These are phyloP conservation scores for Vicia villosa DNA, from an alignment of 306 rosid genomes.

Conservation along the genomic window DNA sequence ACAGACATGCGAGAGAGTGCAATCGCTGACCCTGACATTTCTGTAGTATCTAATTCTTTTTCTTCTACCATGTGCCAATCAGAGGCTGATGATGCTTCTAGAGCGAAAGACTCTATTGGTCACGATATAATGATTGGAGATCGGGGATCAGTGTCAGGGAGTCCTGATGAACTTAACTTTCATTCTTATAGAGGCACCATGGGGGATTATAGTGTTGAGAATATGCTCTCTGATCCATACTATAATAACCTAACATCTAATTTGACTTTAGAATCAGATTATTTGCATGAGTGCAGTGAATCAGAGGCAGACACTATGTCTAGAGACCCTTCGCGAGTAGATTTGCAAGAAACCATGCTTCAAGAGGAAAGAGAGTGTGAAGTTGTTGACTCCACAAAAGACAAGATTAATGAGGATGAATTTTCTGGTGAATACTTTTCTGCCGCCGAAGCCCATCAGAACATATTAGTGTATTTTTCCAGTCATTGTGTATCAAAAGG, in stretches of 20 bases:
- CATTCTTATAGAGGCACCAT: conserved; percentile 44
- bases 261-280: conserved; percentile 39
- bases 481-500: conserved; percentile 85
- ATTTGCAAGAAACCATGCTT: conserved; percentile 45
- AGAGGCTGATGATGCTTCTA: conserved; percentile 46
- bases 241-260: conserved; percentile 47
- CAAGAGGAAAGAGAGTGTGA: conserved; percentile 55
- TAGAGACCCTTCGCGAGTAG: conserved; percentile 49
- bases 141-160: conserved; percentile 42
- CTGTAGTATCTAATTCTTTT: conserved; percentile 39
- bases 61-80: conserved; percentile 44
- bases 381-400: conserved; percentile 42
- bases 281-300: conserved; percentile 45
- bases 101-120: conserved; percentile 40
- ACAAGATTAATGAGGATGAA: conserved; percentile 60
- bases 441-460: conserved; percentile 81
- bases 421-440: conserved; percentile 81
- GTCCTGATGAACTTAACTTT: conserved; percentile 46
- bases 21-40: conserved; percentile 44
- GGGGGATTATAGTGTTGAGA: conserved; percentile 44
- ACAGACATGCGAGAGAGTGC: conserved; percentile 49
- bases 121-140: conserved; percentile 48
- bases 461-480: conserved; percentile 93
- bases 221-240: conserved; percentile 40
- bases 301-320: conserved; percentile 34